phyloP scores from a whole-genome alignment of 31 red algal species.

The Endocladia muricata region DNA sequence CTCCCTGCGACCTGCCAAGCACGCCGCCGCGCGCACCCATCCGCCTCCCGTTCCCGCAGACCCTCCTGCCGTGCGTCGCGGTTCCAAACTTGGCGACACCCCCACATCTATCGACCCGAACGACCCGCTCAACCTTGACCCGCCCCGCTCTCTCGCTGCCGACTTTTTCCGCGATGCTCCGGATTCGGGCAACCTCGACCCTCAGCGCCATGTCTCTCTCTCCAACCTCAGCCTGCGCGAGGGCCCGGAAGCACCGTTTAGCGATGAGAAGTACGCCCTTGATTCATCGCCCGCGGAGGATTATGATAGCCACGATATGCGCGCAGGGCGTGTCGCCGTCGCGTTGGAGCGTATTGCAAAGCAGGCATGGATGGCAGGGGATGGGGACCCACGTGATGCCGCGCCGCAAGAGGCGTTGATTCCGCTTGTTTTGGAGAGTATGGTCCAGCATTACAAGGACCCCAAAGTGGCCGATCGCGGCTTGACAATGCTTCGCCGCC shows the following conservation, averaged over 20 bases:
- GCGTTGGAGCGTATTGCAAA: slow-evolving; percentile 57
- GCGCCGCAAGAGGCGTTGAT: slow-evolving; percentile 50
- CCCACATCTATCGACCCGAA: not conserved
- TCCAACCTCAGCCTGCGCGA: not conserved
- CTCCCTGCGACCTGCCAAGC: not conserved
- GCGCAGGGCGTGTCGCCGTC: slow-evolving; percentile 41
- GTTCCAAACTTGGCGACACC: not conserved
- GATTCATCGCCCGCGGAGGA: slow-evolving; percentile 26
- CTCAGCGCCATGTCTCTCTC: not conserved
- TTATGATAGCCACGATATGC: slow-evolving; percentile 26
- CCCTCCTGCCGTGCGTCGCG: not conserved
- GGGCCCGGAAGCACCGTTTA: not conserved
- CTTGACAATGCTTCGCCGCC: slow-evolving; percentile 37
- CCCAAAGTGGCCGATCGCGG: slow-evolving; percentile 69
- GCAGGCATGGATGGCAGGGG: slow-evolving; percentile 6
- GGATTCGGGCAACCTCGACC: not conserved
- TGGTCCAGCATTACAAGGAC: slow-evolving; percentile 60
- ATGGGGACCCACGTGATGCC: not conserved
- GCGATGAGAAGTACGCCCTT: not conserved
- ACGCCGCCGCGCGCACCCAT: not conserved
- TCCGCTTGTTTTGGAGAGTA: slow-evolving; percentile 60
- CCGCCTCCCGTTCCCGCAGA: not conserved
- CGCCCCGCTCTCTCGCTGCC: slow-evolving; percentile 1
- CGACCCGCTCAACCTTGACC: not conserved
- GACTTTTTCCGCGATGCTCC: not conserved